Evolutionary conservation across 352 stramenopile species (phyloP).

Genomic region (Pythium vanterpoolii): DNA sequence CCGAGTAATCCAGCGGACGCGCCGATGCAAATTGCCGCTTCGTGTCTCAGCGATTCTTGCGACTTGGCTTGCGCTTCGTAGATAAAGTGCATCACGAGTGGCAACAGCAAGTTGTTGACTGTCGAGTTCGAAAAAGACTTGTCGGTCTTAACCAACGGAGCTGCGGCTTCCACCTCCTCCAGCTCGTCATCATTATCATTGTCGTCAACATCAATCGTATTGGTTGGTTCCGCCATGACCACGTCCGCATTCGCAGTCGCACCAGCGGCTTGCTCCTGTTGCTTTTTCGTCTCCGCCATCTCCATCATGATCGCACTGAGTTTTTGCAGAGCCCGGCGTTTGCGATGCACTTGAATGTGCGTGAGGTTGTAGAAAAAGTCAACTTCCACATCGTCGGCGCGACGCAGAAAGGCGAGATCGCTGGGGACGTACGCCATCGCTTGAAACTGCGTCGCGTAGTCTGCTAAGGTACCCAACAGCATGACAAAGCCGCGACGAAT

Average conservation of each 20-base stretch:
- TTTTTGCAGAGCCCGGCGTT: slow-evolving; percentile 88
- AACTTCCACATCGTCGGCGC: slow-evolving; percentile 88
- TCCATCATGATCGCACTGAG: slow-evolving; percentile 86
- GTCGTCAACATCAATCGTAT: background rate
- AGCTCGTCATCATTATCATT: slow-evolving; percentile 8
- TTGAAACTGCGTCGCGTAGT: slow-evolving; percentile 34
- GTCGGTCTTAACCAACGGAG: background rate
- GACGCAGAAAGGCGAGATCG: slow-evolving; percentile 67
- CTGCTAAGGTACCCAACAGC: slow-evolving; percentile 70
- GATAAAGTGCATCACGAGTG: slow-evolving; percentile 94
- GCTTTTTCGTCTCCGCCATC: slow-evolving; percentile 52
- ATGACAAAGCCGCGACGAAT: slow-evolving; percentile 82
- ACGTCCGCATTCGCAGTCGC: slow-evolving; percentile 1
- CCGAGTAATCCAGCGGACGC: slow-evolving; percentile 88
- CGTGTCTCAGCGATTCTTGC: slow-evolving; percentile 91
- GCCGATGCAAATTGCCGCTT: slow-evolving; percentile 92
- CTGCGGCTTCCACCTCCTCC: slow-evolving; percentile 17
- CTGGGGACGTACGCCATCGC: slow-evolving; percentile 58
- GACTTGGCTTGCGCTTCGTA: slow-evolving; percentile 93
- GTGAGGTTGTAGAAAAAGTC: slow-evolving; percentile 99
- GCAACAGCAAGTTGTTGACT: slow-evolving; percentile 93
- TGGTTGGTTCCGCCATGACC: slow-evolving; percentile 1
- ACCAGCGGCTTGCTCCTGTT: slow-evolving; percentile 7
- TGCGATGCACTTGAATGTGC: slow-evolving; percentile 97
- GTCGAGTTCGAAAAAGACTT: slow-evolving; percentile 82